Evolutionary conservation across 306 rosid genomes (phyloP).

Genomic region (Ceratonia siliqua): DNA sequence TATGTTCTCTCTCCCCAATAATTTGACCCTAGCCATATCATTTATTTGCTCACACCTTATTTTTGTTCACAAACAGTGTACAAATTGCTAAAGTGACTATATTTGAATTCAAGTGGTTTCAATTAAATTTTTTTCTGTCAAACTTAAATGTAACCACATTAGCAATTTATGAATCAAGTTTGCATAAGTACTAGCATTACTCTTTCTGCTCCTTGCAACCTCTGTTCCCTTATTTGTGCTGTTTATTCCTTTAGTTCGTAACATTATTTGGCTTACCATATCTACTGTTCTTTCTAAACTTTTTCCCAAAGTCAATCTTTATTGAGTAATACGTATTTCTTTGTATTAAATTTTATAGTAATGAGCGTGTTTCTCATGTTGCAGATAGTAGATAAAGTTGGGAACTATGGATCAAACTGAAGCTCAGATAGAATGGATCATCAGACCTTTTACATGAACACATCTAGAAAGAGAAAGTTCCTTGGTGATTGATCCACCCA

Average conservation of each 20-base stretch:
- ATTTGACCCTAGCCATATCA: neutral
- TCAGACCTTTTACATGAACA: conserved; percentile 85
- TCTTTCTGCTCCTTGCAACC: neutral
- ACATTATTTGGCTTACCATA: neutral
- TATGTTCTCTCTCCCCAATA: too few species aligned
- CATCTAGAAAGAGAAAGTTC: conserved; percentile 59
- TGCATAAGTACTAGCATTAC: too few species aligned
- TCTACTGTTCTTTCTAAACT: neutral
- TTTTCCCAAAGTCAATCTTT: neutral
- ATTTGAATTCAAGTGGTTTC: too few species aligned
- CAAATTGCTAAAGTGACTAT: too few species aligned
- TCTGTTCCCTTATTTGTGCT: neutral
- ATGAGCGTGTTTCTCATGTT: conserved; percentile 1
- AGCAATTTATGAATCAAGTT: too few species aligned
- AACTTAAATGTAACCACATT: too few species aligned
- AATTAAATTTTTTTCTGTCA: too few species aligned
- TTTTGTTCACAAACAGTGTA: too few species aligned
- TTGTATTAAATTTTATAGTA: neutral
- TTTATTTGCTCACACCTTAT: neutral
- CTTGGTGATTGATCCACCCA: too few species aligned
- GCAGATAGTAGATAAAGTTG: conserved; percentile 78
- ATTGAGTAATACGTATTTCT: neutral
- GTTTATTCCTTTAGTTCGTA: neutral
- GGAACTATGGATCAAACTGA: conserved; percentile 85
- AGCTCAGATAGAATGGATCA: conserved; percentile 82